phyloP scores from a whole-genome alignment of 179 eudicot species.

The Dionaea muscipula region DNA sequence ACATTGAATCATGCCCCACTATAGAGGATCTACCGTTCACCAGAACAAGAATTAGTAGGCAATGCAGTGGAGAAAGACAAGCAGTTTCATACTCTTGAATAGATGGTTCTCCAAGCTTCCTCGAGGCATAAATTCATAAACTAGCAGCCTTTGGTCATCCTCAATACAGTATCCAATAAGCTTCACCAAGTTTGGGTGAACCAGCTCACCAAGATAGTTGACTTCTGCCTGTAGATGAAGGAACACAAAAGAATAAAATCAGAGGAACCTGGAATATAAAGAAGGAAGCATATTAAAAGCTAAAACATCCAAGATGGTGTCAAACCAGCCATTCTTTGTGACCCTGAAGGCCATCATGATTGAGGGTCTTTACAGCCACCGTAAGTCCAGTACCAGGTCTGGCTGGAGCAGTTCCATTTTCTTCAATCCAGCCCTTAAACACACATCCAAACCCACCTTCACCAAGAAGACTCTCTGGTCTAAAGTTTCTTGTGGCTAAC shows the following conservation, averaged over 20 bases:
- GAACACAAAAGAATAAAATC: slow-evolving; percentile 8
- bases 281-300: background rate
- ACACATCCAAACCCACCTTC: slow-evolving; percentile 95
- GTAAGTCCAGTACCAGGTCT: slow-evolving; percentile 91
- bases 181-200: slow-evolving; percentile 73
- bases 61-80: no score
- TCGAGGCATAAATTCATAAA: slow-evolving; percentile 87
- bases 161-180: slow-evolving; percentile 86
- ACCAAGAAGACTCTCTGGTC: slow-evolving; percentile 88
- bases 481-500: slow-evolving; percentile 69
- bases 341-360: slow-evolving; percentile 95
- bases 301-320: slow-evolving; percentile 9
- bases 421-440: slow-evolving; percentile 91
- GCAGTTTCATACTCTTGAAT: slow-evolving; percentile 57
- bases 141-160: slow-evolving; percentile 89
- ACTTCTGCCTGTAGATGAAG: slow-evolving; percentile 65
- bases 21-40: no score
- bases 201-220: slow-evolving; percentile 67
- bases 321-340: slow-evolving; percentile 95
- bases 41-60: no score
- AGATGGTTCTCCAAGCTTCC: slow-evolving; percentile 97
- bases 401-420: slow-evolving; percentile 84
- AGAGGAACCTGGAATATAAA: slow-evolving; percentile 3
- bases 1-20: no score
- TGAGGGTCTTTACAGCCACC: slow-evolving; percentile 85